These are phyloP conservation scores for Akanthomyces uredinophilus DNA, from an alignment of 2,329 filamentous ascomycete genomes.

Conservation along the genomic window DNA sequence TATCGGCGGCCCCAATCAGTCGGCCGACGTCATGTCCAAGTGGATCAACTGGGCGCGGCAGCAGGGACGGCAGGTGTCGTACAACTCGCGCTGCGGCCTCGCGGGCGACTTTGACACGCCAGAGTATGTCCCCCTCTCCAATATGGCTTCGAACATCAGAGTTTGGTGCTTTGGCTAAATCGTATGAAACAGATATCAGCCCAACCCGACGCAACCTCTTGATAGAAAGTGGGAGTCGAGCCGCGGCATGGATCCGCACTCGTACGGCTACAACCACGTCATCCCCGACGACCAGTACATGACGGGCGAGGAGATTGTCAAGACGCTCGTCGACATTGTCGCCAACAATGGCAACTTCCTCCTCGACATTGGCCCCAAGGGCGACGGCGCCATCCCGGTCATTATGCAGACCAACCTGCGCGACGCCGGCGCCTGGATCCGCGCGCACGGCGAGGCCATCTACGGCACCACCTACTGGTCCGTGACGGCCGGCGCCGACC, in stretches of 20 bases:
- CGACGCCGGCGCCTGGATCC: conserved; percentile 50
- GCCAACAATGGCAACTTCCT: conserved; percentile 53
- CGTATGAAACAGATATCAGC: conserved; percentile 13
- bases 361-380: conserved; percentile 51
- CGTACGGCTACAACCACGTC: conserved; percentile 55
- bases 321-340: conserved; percentile 46
- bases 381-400: conserved; percentile 48
- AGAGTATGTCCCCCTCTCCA: conserved; percentile 37
- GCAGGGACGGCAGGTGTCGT: conserved; percentile 43
- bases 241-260: conserved; percentile 55
- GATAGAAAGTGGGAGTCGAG: conserved; percentile 54
- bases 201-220: conserved; percentile 9
- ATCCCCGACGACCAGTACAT: conserved; percentile 46
- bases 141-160: too few relatives aligned
- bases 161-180: too few relatives aligned
- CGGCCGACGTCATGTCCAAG: conserved; percentile 33
- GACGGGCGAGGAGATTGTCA: conserved; percentile 44
- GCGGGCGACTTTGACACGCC: conserved; percentile 54
- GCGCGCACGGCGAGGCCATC: conserved; percentile 47
- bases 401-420: conserved; percentile 43
- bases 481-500: conserved; percentile 37
- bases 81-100: conserved; percentile 54
- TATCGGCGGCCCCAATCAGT: conserved; percentile 38
- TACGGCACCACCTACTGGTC: conserved; percentile 55
- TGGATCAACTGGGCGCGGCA: conserved; percentile 38